phyloP scores from a whole-genome alignment of 805 yeast species.

The Wickerhamomyces tratensis region DNA sequence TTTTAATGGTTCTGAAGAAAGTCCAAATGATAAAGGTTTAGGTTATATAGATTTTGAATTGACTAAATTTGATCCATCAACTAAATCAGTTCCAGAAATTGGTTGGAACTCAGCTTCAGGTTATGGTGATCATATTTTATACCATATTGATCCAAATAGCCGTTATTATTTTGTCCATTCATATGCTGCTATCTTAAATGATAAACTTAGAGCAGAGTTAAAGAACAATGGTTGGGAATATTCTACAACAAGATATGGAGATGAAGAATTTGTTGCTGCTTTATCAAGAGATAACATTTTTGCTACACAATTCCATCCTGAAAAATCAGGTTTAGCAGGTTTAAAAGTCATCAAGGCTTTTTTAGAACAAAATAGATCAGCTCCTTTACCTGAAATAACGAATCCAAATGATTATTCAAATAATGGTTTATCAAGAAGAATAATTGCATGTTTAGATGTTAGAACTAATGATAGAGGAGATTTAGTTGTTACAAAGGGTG shows the following conservation, averaged over 20 bases:
- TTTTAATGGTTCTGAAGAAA: conserved; percentile 68
- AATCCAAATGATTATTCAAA: conserved; percentile 29
- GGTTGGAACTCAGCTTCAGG: conserved; percentile 73
- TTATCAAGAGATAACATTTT: conserved; percentile 66
- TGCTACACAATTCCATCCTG: conserved; percentile 99
- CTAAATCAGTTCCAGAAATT: conserved; percentile 88
- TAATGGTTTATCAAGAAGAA: conserved; percentile 74
- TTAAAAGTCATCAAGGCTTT: conserved; percentile 66
- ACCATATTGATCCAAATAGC: conserved; percentile 52
- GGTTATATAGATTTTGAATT: conserved; percentile 45
- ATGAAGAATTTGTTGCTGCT: conserved; percentile 78
- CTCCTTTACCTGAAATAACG: conserved; percentile 9
- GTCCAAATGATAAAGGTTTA: conserved; percentile 52
- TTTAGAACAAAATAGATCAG: conserved; percentile 28
- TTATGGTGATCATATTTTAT: conserved; percentile 28
- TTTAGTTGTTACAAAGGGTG: conserved; percentile 96
- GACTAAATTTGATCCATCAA: conserved; percentile 45
- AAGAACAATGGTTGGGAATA: conserved; percentile 54
- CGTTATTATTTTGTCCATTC: conserved; percentile 95
- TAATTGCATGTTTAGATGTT: conserved; percentile 96
- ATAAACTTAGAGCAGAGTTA: conserved; percentile 23
- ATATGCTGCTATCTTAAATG: conserved; percentile 63
- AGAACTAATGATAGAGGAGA: conserved; percentile 92
- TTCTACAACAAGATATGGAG: conserved; percentile 65
- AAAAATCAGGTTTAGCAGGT: conserved; percentile 91